phyloP scores from a whole-genome alignment of 2,329 filamentous ascomycete genomes.

The Xylariales sp. region DNA sequence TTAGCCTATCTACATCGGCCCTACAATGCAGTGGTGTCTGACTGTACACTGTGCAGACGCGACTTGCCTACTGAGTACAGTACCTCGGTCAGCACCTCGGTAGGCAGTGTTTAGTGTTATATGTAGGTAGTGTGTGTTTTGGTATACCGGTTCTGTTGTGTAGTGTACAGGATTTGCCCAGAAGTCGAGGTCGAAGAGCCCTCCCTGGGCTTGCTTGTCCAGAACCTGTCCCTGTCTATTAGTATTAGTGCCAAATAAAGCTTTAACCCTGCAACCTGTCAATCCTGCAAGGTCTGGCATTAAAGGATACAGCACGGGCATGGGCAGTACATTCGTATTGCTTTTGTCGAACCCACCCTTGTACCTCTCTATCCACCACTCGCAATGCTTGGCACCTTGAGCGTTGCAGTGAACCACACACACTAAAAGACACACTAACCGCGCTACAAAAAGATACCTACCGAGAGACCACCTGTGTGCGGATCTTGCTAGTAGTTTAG shows the following conservation, averaged over 20 bases:
- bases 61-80: neutral
- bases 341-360: conserved; percentile 26
- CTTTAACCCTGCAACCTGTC: conserved; percentile 28
- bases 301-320: conserved; percentile 27
- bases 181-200: neutral
- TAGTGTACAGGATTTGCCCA: conserved; percentile 6
- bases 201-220: neutral
- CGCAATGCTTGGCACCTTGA: conserved; percentile 25
- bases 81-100: too few relatives aligned
- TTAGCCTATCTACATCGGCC: conserved; percentile 4
- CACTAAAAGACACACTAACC: neutral
- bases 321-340: conserved; percentile 16
- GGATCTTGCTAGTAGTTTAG: neutral
- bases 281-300: conserved; percentile 27
- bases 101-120: too few relatives aligned
- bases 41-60: conserved; percentile 16
- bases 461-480: too few relatives aligned
- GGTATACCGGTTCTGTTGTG: too few relatives aligned
- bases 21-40: conserved; percentile 2
- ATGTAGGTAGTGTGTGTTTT: too few relatives aligned
- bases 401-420: neutral
- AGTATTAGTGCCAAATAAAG: conserved; percentile 34
- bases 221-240: neutral
- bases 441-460: neutral
- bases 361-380: conserved; percentile 13